Evolutionary conservation across 768 basidiomycete species (phyloP), one percentile per base, ranked within the genome.

Genomic region (Auricularia auricula-judae): DNA sequence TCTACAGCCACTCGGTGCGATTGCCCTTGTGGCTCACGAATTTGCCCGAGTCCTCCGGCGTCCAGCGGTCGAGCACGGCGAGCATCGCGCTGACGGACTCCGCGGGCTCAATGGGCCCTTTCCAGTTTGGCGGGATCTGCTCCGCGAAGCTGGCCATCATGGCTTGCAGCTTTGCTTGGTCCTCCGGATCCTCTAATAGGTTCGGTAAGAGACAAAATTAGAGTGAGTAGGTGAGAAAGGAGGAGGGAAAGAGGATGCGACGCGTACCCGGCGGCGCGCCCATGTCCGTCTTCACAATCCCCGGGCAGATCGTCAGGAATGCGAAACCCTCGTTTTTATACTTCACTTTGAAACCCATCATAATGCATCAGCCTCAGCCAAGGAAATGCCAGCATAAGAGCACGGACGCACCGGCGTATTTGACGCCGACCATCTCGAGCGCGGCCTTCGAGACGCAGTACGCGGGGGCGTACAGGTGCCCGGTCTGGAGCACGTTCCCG

Each of bases 1-100:
- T 29, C 29, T 29, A 42, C 8, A 42, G 39, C 39, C 39, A 42
- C 8, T 42, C 39, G 8, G 8, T 14, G 39, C 39, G 39, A 7
- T 42, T 42, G 39, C 39, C 39, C 39, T 42, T 42, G 39, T 72
- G 71, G 14, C 70, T 71, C 16, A 71, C 36, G 62, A 72, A 72
- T 4, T 64, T 62, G 5, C 71, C 71, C 12, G 67, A 67, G 23
- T 69, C 62, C 36, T 66, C 67, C 21, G 60, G 16, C 18, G 67
- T 70, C 36, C 51, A n/a, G 35, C 60, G 43, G 29, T 66, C 62
- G 42, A 72, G 64, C 39, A 72, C 66, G 11, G 64, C 62, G 3
- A 72, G 65, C 54, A 69, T 65, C 66, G 63, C 64, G 29, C 54
- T 63, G 42, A 70, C 70, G 18, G 67, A 68, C 21, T 61, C 47